Conservation (phyloP, 148 eudicot species). For the Chenopodium formosanum region DNA sequence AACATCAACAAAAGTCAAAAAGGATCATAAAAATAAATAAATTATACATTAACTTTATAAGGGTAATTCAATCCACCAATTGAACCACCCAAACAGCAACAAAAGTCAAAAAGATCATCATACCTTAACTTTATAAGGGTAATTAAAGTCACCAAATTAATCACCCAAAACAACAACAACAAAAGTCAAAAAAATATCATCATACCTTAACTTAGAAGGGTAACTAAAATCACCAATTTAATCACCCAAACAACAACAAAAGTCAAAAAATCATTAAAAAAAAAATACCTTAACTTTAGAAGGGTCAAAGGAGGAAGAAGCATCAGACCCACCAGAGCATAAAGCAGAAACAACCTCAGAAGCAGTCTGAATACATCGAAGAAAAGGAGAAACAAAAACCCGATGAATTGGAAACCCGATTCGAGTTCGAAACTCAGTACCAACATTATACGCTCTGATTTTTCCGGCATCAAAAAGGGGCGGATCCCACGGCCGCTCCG, state of each 20-base stretch:
- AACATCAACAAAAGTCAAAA: neutral
- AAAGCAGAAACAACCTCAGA: constrained; percentile 56
- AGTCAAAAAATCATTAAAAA: neutral
- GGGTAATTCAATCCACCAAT: too few species aligned
- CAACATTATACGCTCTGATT: constrained; percentile 51
- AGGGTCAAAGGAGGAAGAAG: constrained; percentile 35
- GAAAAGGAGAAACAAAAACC: constrained; percentile 75
- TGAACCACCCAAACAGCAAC: too few species aligned
- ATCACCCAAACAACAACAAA: neutral
- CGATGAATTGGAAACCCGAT: constrained; percentile 69
- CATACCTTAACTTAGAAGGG: neutral
- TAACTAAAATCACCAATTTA: neutral
- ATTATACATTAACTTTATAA: too few species aligned
- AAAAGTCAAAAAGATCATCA: neutral
- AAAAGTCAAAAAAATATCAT: neutral
- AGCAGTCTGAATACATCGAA: constrained; percentile 81
- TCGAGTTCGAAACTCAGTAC: constrained; percentile 37
- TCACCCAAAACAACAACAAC: too few species aligned
- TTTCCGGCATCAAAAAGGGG: constrained; percentile 56
- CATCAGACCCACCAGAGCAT: constrained; percentile 37
- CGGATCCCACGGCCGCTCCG: constrained; percentile 89
- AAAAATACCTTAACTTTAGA: constrained; percentile 60
- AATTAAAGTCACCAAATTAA: too few species aligned
- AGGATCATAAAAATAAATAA: too few species aligned
- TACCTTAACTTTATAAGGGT: too few species aligned